Evolutionary conservation across 2,329 filamentous ascomycete species (phyloP), one percentile per base, ranked within the genome.

Genomic region (Fusarium pseudonygamai): DNA sequence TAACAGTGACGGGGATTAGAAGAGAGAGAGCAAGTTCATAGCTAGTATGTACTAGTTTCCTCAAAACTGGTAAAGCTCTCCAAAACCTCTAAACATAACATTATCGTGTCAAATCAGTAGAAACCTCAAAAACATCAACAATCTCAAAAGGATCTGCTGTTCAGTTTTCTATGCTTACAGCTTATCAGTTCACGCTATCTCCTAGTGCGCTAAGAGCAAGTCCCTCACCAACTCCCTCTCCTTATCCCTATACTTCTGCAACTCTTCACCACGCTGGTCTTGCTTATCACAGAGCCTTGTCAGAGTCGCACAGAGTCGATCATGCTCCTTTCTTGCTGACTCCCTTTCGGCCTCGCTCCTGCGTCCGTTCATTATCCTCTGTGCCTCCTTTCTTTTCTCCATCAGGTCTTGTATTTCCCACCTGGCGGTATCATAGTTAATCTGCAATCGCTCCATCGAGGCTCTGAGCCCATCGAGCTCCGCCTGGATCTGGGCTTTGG

Each of bases 331-430:
- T n/a, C 1, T 4, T 18, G 46, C 28, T 7, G 28, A 32, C 0
- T 49, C 28, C 14, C 0, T 49, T n/a, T 49, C 46, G 10, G 28
- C 2, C 15, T 49, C 1, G 3, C 46, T 49, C 3, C 28, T 7
- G 1, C 15, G 0, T 7, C 4, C 46, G 22, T 3, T 32, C 7
- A 49, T 49, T 9, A 49, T 2, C 0, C 9, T 18, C 28, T 49
- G 15, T 4, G 28, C 22, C 7, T 49, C 46, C 1, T 14, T 32
- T 11, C 22, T n/a, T 13, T 32, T 49, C 15, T 49, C 0, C 28
- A 49, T 32, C 1, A 28, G 4, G 45, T 47, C 45, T 22, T 47
- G 45, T 20, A 47, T 47, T 15, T 47, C 45, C 2, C 46, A 13
- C 6, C 46, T 49, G 7, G 28, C 3, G 14, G 10, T 18, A 18